phyloP scores from a whole-genome alignment of 805 yeast species.

The Yamadazyma olivae region DNA sequence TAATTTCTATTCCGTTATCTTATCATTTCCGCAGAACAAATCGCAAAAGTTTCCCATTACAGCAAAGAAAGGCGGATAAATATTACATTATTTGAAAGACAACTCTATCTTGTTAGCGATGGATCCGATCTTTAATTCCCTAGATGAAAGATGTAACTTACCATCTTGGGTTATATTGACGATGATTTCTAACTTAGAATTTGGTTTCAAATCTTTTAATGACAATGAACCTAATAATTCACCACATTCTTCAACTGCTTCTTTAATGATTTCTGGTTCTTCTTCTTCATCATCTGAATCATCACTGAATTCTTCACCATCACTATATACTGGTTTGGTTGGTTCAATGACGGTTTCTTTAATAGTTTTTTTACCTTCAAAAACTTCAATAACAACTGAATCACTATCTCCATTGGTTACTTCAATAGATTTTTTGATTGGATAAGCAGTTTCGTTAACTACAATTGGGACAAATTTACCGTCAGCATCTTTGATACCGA shows the following conservation, averaged over 20 bases:
- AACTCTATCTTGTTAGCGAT: slow-evolving; percentile 55
- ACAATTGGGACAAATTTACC: slow-evolving; percentile 73
- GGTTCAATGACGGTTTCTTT: slow-evolving; percentile 80
- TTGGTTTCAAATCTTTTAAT: slow-evolving; percentile 64
- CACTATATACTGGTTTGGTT: slow-evolving; percentile 38
- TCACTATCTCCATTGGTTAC: slow-evolving; percentile 62
- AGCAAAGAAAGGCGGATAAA: no score
- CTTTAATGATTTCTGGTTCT: slow-evolving; percentile 85
- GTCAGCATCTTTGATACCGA: slow-evolving; percentile 76
- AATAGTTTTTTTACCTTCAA: slow-evolving; percentile 82
- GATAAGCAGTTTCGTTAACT: slow-evolving; percentile 83
- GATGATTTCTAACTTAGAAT: slow-evolving; percentile 64
- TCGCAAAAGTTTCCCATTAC: no score
- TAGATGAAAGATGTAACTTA: slow-evolving; percentile 59
- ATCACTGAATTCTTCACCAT: slow-evolving; percentile 47
- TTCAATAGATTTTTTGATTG: slow-evolving; percentile 73
- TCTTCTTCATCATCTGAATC: slow-evolving; percentile 50
- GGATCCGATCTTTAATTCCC: slow-evolving; percentile 61
- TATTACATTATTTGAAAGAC: slow-evolving; percentile 5
- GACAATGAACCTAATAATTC: slow-evolving; percentile 75
- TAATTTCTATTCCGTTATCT: no score
- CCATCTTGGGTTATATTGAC: slow-evolving; percentile 66
- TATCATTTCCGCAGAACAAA: no score
- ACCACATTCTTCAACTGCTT: slow-evolving; percentile 71
- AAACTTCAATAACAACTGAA: slow-evolving; percentile 61